Evolutionary conservation across 2,329 filamentous ascomycete species (phyloP), one percentile per base, ranked within the genome.

Genomic region (Triangularia setosa): DNA sequence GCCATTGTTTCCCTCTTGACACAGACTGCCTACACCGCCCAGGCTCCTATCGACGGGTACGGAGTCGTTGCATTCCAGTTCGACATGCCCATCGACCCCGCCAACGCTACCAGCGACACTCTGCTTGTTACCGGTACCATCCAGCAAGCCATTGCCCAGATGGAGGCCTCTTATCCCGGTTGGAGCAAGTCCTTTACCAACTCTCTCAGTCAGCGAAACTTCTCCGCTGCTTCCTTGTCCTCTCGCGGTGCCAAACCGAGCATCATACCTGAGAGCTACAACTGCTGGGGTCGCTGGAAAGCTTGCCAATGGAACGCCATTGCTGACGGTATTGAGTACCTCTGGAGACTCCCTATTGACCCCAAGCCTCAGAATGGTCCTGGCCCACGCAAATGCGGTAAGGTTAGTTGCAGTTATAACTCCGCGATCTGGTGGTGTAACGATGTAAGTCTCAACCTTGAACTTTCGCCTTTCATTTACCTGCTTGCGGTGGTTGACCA

Each of bases 371-470:
- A 4, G 7, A 58, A 60, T 9, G 60, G 61, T 4, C 61, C 66
- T 0, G 70, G 70, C 2, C 69, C 69, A 1, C 63, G 61, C 8
- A 62, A 48, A 12, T 72, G 70, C 33, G 63, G 61, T 8, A 57
- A 65, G 1, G 68, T 71, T 8, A 71, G 68, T 44, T 72, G 71
- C 58, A 65, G 61, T 2, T 65, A 65, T 6, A 56, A 55, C 1
- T 30, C 66, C 0, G 69, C 65, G 2, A 72, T 72, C 33, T 69
- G 33, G 16, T 70, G 69, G 69, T 72, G 71, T 62, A 72, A 72
- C 61, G 67, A 71, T 62, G 61, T 59, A 14, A 62, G 40, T 27
- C 25, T 24, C 14, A 4, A 40, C 33, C 33, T 40, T 40, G 14
- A 1, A 53, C 11, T 3, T 3, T 23, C 24, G 12, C 1, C 14